Evolutionary conservation across 306 rosid genomes (phyloP).

Genomic region (Rosa rugosa): DNA sequence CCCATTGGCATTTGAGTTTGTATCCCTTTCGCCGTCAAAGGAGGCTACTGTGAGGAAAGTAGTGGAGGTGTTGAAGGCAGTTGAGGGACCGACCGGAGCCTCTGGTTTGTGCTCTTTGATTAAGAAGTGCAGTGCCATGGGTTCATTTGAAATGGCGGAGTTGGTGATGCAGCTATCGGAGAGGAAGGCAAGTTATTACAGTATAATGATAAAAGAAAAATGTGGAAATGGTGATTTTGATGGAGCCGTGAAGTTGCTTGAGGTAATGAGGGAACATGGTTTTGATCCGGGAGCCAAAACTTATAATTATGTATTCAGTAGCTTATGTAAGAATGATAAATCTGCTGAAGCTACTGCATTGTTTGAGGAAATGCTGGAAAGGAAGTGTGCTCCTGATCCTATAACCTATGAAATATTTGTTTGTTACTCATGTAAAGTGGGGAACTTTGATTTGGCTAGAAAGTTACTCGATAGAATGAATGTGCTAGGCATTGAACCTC

Average conservation of each 20-base stretch:
- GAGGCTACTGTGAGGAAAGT: constrained; percentile 39
- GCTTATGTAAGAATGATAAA: constrained; percentile 48
- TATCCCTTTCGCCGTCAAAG: constrained; percentile 34
- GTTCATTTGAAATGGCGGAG: constrained; percentile 46
- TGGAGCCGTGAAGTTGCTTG: constrained; percentile 44
- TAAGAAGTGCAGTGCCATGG: constrained; percentile 46
- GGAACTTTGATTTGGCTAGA: constrained; percentile 41
- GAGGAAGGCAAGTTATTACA: constrained; percentile 42
- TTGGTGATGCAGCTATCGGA: constrained; percentile 47
- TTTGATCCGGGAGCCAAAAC: constrained; percentile 32
- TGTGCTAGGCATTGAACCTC: constrained; percentile 56
- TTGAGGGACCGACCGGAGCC: constrained; percentile 53
- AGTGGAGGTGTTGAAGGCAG: constrained; percentile 48
- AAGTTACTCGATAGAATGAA: constrained; percentile 55
- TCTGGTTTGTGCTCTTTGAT: constrained; percentile 62
- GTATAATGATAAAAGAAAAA: constrained; percentile 45
- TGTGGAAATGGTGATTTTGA: constrained; percentile 51
- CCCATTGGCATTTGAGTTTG: constrained; percentile 55
- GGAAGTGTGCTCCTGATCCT: constrained; percentile 40
- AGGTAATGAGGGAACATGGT: constrained; percentile 55
- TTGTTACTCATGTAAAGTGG: constrained; percentile 36
- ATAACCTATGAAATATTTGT: constrained; percentile 55
- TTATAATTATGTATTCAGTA: constrained; percentile 53
- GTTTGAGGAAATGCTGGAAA: constrained; percentile 45
- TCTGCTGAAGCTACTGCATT: constrained; percentile 40